Evolutionary conservation across 768 basidiomycete species (phyloP), one percentile per base, ranked within the genome.

Genomic region (Russula sp.): DNA sequence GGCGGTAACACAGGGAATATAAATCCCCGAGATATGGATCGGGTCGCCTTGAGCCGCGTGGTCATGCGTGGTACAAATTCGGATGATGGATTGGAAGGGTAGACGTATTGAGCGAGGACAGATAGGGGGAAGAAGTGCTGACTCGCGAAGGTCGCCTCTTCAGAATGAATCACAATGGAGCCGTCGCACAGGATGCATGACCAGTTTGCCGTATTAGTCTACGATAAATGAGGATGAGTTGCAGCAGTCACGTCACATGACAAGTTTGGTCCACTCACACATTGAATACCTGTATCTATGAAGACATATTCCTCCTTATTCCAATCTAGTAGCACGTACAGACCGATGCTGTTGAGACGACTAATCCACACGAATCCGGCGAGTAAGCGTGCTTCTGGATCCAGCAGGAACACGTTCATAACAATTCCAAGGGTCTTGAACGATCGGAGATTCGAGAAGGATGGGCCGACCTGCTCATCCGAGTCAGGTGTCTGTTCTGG

Each of bases 361-460:
- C 83, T 75, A 4, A 85, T 77, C 83, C 84, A 88, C 20, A 89
- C 81, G 64, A 88, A 89, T 4, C 86, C 87, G 11, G 84, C 84
- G 48, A 88, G 70, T 20, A 89, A 73, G 47, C 84, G 75, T 50
- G 78, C 77, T 5, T 80, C 76, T 0, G 87, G 86, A 67, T 89
- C 87, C 35, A 89, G 78, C 31, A 89, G 76, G 69, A 89, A 89
- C 34, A 89, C 83, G 66, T 88, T 88, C 86, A 89, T 88, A 13
- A 89, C 87, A 13, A 85, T 81, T 4, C 87, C 87, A 0, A 78
- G 77, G 0, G 84, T 87, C 66, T 80, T 80, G 68, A 88, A 89
- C 11, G 80, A 77, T 20, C 84, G 81, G n/a, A 87, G 78, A 54
- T 77, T 79, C 9, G 79, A 80, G 69, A 88, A 88, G 1, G 74